Percentiles rank a stretch among this genome's conserved stretches.
Evolutionary conservation across 2,329 filamentous ascomycete genomes (phyloP).

Genomic region (Ampelomyces quisqualis): DNA sequence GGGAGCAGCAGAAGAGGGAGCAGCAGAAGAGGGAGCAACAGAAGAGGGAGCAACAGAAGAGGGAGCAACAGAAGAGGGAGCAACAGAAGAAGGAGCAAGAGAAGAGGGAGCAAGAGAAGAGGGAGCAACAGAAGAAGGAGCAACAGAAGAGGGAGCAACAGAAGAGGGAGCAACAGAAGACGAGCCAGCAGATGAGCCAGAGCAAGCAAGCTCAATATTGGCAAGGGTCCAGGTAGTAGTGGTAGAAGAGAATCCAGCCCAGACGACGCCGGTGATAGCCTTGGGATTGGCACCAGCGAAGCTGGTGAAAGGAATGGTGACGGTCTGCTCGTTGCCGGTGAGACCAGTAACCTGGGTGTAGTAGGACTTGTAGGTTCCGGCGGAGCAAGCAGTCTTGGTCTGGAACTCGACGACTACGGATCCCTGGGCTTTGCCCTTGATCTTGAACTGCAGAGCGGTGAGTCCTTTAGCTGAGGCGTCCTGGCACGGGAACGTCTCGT

Average conservation of each 20-base stretch:
- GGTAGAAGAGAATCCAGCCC: slow-evolving; percentile 45
- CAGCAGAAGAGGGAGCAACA: slow-evolving; percentile 13
- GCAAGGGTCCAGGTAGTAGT: slow-evolving; percentile 52
- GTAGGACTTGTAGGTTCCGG: slow-evolving; percentile 47
- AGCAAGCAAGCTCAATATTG: slow-evolving; percentile 51
- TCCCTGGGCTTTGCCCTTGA: slow-evolving; percentile 49
- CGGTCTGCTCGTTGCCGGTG: slow-evolving; percentile 53
- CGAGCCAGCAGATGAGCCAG: slow-evolving; percentile 12
- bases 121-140: slow-evolving; percentile 10
- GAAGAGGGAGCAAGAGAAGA: slow-evolving; percentile 4
- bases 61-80: slow-evolving; percentile 9
- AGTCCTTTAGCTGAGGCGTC: slow-evolving; percentile 50
- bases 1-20: slow-evolving; percentile 9
- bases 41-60: slow-evolving; percentile 4
- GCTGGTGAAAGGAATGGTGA: slow-evolving; percentile 53
- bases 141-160: slow-evolving; percentile 13
- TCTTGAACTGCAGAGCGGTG: slow-evolving; percentile 50
- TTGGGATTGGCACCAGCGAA: slow-evolving; percentile 55
- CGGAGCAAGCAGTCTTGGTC: slow-evolving; percentile 49
- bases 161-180: slow-evolving; percentile 4
- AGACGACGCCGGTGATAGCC: slow-evolving; percentile 51
- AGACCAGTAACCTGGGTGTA: slow-evolving; percentile 50
- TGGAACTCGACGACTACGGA: slow-evolving; percentile 52
- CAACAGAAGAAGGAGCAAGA: slow-evolving; percentile 13
- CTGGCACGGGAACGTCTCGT: slow-evolving; percentile 55